Conservation (phyloP, 495 filamentous ascomycete species). For the Cercophora newfieldiana region DNA sequence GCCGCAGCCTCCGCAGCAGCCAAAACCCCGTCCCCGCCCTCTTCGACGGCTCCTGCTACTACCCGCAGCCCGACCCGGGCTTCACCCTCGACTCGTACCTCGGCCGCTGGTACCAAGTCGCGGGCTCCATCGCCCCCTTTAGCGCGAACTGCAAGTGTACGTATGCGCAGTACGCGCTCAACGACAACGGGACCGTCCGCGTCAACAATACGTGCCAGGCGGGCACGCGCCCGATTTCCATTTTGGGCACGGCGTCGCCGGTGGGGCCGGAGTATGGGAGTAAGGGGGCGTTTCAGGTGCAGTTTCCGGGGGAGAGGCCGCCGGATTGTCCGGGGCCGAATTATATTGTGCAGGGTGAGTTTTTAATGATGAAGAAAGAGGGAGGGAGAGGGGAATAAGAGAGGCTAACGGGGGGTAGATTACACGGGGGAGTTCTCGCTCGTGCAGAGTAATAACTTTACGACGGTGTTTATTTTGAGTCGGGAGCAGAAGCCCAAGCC, state of each 20-base stretch:
- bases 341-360: slow-evolving; percentile 24
- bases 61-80: slow-evolving; percentile 19
- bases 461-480: slow-evolving; percentile 24
- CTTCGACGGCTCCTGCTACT: slow-evolving; percentile 25
- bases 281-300: slow-evolving; percentile 23
- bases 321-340: slow-evolving; percentile 27
- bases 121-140: slow-evolving; percentile 22
- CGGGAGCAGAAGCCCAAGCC: slow-evolving; percentile 21
- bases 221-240: slow-evolving; percentile 17
- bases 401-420: slow-evolving; percentile 2
- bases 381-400: neutral
- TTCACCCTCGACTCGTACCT: slow-evolving; percentile 23
- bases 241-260: slow-evolving; percentile 21
- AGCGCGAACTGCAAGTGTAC: slow-evolving; percentile 23
- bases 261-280: slow-evolving; percentile 21
- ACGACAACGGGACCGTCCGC: slow-evolving; percentile 23
- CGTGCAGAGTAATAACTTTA: slow-evolving; percentile 27
- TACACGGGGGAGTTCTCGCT: slow-evolving; percentile 26
- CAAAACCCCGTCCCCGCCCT: slow-evolving; percentile 20
- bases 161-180: slow-evolving; percentile 23
- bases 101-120: slow-evolving; percentile 28
- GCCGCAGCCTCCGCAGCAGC: slow-evolving; percentile 8
- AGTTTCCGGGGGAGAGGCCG: slow-evolving; percentile 22
- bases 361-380: too few relatives aligned
- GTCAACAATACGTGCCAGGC: slow-evolving; percentile 27